Evolutionary conservation across 73 alveolate species (phyloP).

Genomic region (Paramecium sexaurelia): DNA sequence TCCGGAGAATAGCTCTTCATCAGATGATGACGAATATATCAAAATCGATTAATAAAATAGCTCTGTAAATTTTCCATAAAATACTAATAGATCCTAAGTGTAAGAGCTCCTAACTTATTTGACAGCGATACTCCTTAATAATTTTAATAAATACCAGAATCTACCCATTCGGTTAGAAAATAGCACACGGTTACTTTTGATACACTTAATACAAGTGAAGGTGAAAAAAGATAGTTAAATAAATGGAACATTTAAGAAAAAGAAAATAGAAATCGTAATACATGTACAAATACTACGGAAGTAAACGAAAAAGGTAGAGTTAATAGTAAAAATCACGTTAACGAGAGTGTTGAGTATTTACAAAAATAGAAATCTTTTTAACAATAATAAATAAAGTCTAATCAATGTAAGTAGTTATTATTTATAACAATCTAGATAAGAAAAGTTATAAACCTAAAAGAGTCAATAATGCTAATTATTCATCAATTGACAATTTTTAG

Average conservation of each 20-base stretch:
- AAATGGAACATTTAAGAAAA: background rate
- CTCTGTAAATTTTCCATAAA: background rate
- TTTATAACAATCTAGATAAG: background rate
- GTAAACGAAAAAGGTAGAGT: background rate
- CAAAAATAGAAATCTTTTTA: background rate
- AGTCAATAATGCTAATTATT: background rate
- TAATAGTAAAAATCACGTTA: background rate
- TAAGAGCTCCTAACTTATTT: constrained; percentile 39
- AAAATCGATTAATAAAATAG: background rate
- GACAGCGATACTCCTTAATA: constrained; percentile 21
- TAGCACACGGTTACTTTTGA: background rate
- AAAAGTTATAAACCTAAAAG: background rate
- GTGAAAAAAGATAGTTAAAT: background rate
- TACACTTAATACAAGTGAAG: background rate
- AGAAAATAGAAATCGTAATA: constrained; percentile 6
- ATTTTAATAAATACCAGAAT: background rate
- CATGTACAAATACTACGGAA: background rate
- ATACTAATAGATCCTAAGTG: background rate
- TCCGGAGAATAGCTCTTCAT: background rate
- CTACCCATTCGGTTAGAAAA: background rate
- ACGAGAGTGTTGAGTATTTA: background rate
- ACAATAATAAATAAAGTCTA: background rate
- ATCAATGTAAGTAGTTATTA: background rate
- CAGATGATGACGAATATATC: background rate
- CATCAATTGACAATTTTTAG: background rate